phyloP scores from a whole-genome alignment of 108 stramenopile genomes.

The Skeletonema potamos region DNA sequence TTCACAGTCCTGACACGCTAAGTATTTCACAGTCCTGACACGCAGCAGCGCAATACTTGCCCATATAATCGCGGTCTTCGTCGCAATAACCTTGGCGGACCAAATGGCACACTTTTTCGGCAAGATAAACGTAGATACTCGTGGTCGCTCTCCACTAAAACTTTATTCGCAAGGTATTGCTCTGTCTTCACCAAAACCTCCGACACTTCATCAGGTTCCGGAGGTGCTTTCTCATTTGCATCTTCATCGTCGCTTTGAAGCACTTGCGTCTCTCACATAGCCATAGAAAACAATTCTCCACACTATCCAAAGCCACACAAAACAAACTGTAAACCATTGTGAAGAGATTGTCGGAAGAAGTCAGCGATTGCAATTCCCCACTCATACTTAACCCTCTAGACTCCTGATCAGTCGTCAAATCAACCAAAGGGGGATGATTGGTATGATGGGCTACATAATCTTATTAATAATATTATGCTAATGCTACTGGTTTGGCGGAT shows the following conservation, averaged over 20 bases:
- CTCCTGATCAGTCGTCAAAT: neutral
- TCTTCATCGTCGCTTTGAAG: conserved; percentile 3
- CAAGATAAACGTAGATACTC: conserved; percentile 24
- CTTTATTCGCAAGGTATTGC: conserved; percentile 43
- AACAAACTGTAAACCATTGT: too few relatives aligned
- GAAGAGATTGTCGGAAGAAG: too few relatives aligned
- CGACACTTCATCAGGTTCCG: conserved; percentile 6
- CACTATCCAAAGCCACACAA: conserved; percentile 16
- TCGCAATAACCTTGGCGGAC: conserved; percentile 35
- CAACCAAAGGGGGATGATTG: neutral
- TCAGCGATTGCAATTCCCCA: too few relatives aligned
- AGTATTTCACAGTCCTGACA: conserved; percentile 40
- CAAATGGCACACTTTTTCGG: conserved; percentile 33
- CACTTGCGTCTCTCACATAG: conserved; percentile 22
- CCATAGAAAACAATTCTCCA: neutral
- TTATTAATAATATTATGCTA: too few relatives aligned
- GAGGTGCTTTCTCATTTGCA: conserved; percentile 6
- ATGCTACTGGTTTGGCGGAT: too few relatives aligned
- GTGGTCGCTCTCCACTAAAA: conserved; percentile 18
- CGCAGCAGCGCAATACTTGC: conserved; percentile 37
- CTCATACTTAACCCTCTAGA: too few relatives aligned
- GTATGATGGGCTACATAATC: neutral
- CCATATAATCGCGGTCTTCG: conserved; percentile 16
- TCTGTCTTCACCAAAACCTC: conserved; percentile 26
- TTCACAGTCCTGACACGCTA: conserved; percentile 44